phyloP scores from a whole-genome alignment of 129 eudicot genomes.

The Glebionis coronaria region DNA sequence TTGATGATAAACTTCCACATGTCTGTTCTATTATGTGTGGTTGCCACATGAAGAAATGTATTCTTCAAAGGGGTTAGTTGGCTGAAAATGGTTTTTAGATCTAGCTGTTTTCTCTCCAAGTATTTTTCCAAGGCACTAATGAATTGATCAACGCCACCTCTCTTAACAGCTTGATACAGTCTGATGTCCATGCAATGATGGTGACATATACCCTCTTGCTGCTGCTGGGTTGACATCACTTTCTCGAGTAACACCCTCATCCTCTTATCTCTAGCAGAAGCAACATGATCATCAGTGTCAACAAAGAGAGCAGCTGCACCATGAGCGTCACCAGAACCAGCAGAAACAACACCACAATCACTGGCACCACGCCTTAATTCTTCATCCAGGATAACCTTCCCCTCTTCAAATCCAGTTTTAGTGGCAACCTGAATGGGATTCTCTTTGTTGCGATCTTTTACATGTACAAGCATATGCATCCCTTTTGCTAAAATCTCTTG shows the following conservation, averaged over 20 bases:
- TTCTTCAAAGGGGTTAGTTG: constrained; percentile 9
- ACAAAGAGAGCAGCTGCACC: no score
- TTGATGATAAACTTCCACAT: neutral
- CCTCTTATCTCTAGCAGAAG: no score
- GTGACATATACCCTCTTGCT: no score
- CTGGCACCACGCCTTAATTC: neutral
- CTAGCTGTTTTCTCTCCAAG: neutral
- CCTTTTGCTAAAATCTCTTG: constrained; percentile 19
- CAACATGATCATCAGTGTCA: no score
- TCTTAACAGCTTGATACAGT: constrained; percentile 18
- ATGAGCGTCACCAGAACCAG: no score
- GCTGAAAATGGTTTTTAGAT: neutral
- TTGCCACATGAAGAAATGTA: constrained; percentile 30
- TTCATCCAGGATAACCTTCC: neutral
- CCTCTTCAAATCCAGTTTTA: neutral
- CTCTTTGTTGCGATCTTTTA: neutral
- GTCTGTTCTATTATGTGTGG: neutral
- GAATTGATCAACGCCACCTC: constrained; percentile 11
- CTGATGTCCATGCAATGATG: constrained; percentile 15
- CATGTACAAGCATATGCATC: constrained; percentile 18
- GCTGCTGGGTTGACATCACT: no score
- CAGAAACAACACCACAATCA: neutral
- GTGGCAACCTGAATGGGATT: neutral
- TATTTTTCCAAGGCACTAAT: neutral
- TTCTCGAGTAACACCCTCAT: no score